These are phyloP conservation scores for Asclepias syriaca DNA, from an alignment of 257 asterid species.

Conservation along the genomic window DNA sequence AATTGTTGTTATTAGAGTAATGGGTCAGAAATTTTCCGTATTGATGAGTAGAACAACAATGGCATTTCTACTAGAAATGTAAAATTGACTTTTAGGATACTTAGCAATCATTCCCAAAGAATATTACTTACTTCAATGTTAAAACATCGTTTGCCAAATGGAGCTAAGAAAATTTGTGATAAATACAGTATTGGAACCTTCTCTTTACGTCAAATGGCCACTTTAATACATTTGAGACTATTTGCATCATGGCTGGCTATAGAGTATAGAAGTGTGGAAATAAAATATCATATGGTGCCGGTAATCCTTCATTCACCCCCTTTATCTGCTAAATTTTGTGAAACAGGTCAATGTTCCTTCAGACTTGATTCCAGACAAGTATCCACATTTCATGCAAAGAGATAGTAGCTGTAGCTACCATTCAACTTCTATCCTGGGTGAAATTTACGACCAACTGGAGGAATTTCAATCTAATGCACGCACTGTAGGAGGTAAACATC, in stretches of 20 bases:
- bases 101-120: no score
- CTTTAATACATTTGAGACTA: not conserved
- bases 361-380: constrained; percentile 39
- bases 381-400: constrained; percentile 69
- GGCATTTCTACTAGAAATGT: not conserved
- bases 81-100: not conserved
- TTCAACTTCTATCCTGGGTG: constrained; percentile 62
- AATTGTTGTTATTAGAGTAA: no score
- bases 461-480: constrained; percentile 25
- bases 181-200: not conserved
- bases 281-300: not conserved
- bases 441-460: constrained; percentile 41
- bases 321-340: constrained; percentile 3
- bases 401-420: constrained; percentile 24
- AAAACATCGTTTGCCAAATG: not conserved
- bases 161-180: not conserved
- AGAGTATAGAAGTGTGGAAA: not conserved
- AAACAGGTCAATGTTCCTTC: constrained; percentile 47
- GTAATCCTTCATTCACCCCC: not conserved
- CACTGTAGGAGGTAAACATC: constrained; percentile 29
- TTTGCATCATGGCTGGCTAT: not conserved
- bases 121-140: not conserved
- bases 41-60: not conserved
- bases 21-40: not conserved
- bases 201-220: not conserved